These are phyloP conservation scores for Ustilago curta DNA, from an alignment of 1,284 basidiomycete genomes.

Conservation along the genomic window DNA sequence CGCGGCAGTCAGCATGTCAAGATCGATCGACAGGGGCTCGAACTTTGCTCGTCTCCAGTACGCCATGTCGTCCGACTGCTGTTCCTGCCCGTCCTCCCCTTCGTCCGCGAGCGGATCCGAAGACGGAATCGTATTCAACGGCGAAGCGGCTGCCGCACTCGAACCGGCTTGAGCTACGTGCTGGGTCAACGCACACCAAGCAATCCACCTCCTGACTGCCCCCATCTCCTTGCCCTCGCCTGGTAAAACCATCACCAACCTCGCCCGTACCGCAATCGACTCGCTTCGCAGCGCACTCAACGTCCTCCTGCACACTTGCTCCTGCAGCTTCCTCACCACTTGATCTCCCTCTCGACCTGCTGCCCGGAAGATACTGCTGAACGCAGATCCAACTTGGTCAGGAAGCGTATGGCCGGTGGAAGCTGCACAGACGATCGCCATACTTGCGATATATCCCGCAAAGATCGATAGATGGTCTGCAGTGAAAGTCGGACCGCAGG, in stretches of 20 bases:
- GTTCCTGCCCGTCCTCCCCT: background rate
- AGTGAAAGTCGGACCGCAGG: background rate
- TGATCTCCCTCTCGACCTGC: background rate
- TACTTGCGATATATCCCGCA: slow-evolving; percentile 25
- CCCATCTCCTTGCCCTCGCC: slow-evolving; percentile 8
- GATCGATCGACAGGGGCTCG: slow-evolving; percentile 16
- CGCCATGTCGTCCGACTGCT: background rate
- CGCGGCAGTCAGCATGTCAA: slow-evolving; percentile 15
- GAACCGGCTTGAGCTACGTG: slow-evolving; percentile 12
- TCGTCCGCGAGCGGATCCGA: slow-evolving; percentile 15
- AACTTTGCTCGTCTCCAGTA: slow-evolving; percentile 13
- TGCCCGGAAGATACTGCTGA: slow-evolving; percentile 16
- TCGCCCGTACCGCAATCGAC: slow-evolving; percentile 17
- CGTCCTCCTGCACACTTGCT: slow-evolving; percentile 16
- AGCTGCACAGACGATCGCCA: slow-evolving; percentile 31
- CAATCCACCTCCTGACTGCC: slow-evolving; percentile 27
- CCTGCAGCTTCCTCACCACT: slow-evolving; percentile 11
- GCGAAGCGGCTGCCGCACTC: background rate
- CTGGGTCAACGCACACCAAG: slow-evolving; percentile 31
- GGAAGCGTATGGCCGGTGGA: slow-evolving; percentile 17
- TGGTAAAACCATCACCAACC: slow-evolving; percentile 23
- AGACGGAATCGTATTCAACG: slow-evolving; percentile 5
- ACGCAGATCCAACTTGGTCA: background rate
- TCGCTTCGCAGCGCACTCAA: slow-evolving; percentile 12
- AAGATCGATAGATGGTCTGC: slow-evolving; percentile 15